These are phyloP conservation scores for Xylariaceae sp. DNA, from an alignment of 2,329 filamentous ascomycete species.

Conservation along the genomic window DNA sequence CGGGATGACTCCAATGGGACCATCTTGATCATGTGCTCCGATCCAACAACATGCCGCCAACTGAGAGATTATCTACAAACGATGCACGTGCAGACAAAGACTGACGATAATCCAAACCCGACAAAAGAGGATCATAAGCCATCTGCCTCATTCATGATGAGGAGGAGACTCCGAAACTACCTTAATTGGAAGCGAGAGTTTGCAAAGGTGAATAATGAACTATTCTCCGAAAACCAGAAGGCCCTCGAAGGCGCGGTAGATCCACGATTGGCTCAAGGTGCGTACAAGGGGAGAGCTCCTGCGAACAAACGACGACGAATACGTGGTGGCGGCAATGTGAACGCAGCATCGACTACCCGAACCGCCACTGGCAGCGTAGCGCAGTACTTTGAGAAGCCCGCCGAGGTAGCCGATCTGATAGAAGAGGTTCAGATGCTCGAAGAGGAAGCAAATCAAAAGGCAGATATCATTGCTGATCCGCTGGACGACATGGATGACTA, in stretches of 20 bases:
- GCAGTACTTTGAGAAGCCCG: slow-evolving; percentile 76
- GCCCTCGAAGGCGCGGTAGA: slow-evolving; percentile 65
- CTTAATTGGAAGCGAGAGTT: slow-evolving; percentile 89
- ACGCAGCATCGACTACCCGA: slow-evolving; percentile 54
- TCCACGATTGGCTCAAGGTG: slow-evolving; percentile 43
- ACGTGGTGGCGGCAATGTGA: slow-evolving; percentile 68
- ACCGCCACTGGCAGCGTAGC: slow-evolving; percentile 70
- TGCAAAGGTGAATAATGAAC: slow-evolving; percentile 72
- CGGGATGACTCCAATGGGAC: slow-evolving; percentile 85
- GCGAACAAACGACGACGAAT: slow-evolving; percentile 82
- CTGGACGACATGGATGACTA: slow-evolving; percentile 89
- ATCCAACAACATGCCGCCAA: slow-evolving; percentile 80
- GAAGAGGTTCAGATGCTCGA: slow-evolving; percentile 79
- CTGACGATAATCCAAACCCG: slow-evolving; percentile 36
- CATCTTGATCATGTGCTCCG: slow-evolving; percentile 92
- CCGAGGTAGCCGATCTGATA: slow-evolving; percentile 77
- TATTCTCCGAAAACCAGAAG: slow-evolving; percentile 78
- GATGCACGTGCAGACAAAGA: slow-evolving; percentile 69
- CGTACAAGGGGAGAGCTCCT: slow-evolving; percentile 60
- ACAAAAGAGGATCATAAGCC: slow-evolving; percentile 53
- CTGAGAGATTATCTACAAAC: slow-evolving; percentile 86
- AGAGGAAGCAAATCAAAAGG: slow-evolving; percentile 69
- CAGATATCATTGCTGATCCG: slow-evolving; percentile 70
- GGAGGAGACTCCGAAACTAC: slow-evolving; percentile 79
- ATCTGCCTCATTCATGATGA: slow-evolving; percentile 85